Evolutionary conservation across 2,329 filamentous ascomycete species (phyloP).

Genomic region (Penicillium palitans): DNA sequence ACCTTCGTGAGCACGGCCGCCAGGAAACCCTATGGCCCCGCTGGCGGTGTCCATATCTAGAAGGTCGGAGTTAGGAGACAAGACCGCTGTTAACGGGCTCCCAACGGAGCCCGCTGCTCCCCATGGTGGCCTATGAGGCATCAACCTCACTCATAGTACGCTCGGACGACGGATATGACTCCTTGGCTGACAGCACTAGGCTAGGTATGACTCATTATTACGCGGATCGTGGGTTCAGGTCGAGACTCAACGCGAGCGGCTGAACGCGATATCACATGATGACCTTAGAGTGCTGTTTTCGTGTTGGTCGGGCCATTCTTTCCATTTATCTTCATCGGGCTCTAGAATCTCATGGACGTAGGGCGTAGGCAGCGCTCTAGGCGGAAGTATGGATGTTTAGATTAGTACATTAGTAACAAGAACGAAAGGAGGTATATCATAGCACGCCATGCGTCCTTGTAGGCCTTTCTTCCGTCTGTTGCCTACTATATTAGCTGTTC

Average conservation of each 20-base stretch:
- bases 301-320: background rate
- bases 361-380: background rate
- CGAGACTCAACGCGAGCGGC: conserved; percentile 2
- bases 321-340: background rate
- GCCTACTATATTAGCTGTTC: too few species aligned
- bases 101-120: background rate
- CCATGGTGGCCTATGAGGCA: background rate
- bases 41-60: conserved; percentile 7
- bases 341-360: background rate
- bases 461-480: background rate
- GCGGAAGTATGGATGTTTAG: background rate
- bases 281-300: background rate
- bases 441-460: background rate
- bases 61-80: conserved; percentile 7
- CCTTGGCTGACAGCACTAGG: background rate
- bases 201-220: conserved; percentile 5
- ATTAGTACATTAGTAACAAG: background rate
- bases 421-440: background rate
- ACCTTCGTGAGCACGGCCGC: conserved; percentile 1
- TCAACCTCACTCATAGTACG: background rate
- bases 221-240: background rate
- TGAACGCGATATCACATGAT: conserved; percentile 10
- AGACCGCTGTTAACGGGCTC: background rate
- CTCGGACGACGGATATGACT: background rate
- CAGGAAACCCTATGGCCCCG: background rate